phyloP scores from a whole-genome alignment of 2,329 filamentous ascomycete species.

The Bisporella sp. region DNA sequence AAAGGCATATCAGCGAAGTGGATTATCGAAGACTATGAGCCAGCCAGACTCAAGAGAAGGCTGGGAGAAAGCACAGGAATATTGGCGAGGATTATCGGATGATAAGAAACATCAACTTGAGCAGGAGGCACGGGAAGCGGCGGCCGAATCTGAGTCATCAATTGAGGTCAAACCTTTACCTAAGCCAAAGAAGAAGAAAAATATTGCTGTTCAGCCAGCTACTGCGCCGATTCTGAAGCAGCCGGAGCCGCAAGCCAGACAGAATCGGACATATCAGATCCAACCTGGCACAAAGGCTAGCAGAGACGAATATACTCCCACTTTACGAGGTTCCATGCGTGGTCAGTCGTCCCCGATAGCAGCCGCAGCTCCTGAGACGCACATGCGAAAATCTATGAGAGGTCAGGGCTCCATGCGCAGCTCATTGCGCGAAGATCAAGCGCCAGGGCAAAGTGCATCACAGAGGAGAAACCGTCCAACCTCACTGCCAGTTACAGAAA shows the following conservation, averaged over 20 bases:
- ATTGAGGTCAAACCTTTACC: slow-evolving; percentile 29
- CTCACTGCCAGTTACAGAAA: slow-evolving; percentile 14
- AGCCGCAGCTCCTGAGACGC: slow-evolving; percentile 14
- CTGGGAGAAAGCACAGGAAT: slow-evolving; percentile 63
- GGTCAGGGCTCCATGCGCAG: slow-evolving; percentile 13
- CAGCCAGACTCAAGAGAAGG: slow-evolving; percentile 19
- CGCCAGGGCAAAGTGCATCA: slow-evolving; percentile 20
- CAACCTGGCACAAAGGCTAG: slow-evolving; percentile 23
- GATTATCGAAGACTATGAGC: slow-evolving; percentile 13
- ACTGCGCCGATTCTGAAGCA: slow-evolving; percentile 9
- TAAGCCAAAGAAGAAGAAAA: slow-evolving; percentile 22
- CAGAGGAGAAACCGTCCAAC: slow-evolving; percentile 30
- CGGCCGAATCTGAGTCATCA: slow-evolving; percentile 35
- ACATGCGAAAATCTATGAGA: slow-evolving; percentile 27
- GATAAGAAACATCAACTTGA: slow-evolving; percentile 54
- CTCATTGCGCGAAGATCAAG: slow-evolving; percentile 16
- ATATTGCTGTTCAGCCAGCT: slow-evolving; percentile 7
- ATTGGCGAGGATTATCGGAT: slow-evolving; percentile 60
- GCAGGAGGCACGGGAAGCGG: slow-evolving; percentile 41
- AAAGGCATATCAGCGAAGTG: slow-evolving; percentile 15
- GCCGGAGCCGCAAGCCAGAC: slow-evolving; percentile 20
- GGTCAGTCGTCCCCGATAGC: slow-evolving; percentile 20
- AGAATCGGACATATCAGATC: slow-evolving; percentile 34
- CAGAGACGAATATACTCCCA: slow-evolving; percentile 18
- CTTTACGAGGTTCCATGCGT: slow-evolving; percentile 43